Evolutionary conservation across 495 filamentous ascomycete genomes (phyloP), one percentile per base, ranked within the genome.

Genomic region (Penicillium egyptiacum): DNA sequence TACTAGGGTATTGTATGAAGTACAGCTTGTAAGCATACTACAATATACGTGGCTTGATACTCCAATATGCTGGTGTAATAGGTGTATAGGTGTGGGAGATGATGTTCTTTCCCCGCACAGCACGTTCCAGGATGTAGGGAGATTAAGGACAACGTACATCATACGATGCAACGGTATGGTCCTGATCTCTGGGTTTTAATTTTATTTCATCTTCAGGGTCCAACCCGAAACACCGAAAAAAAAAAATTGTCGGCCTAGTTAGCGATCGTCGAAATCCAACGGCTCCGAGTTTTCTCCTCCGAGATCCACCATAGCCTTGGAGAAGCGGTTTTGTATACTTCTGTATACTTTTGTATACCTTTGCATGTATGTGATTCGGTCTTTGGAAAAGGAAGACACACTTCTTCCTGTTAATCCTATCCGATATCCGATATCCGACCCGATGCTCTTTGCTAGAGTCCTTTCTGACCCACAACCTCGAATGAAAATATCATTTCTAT

Each of bases 271-370:
- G 43, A 31, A 55, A 48, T 22, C 42, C 31, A 67, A 64, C 59
- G 59, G 56, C 54, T 59, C 66, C 66, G 66, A 69, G 64, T 67
- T 69, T 69, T 67, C 61, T 67, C 64, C 60, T 58, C 60, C 60
- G 60, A 60, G 46, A 53, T 41, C 53, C 61, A 59, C 52, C 42
- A 43, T 43, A 26, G 11, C 26, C 7, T 28, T 33, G 30, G 30
- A 4, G 10, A 33, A 33, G 30, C 30, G 10, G 30, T 33, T 30
- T 30, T 11, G 11, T 31, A 0, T 31, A 11, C 9, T 12, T 31
- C 0, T 12, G 28, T 30, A 10, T 30, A 2, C 25, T 26, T 26
- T 4, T 14, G 30, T 33, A 33, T 14, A 2, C 30, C 14, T 33
- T 12, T 33, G 10, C 11, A 33, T 33, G 28, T 9, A 30, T 30